Evolutionary conservation across 257 asterid species (phyloP).

Genomic region (Vinca minor): DNA sequence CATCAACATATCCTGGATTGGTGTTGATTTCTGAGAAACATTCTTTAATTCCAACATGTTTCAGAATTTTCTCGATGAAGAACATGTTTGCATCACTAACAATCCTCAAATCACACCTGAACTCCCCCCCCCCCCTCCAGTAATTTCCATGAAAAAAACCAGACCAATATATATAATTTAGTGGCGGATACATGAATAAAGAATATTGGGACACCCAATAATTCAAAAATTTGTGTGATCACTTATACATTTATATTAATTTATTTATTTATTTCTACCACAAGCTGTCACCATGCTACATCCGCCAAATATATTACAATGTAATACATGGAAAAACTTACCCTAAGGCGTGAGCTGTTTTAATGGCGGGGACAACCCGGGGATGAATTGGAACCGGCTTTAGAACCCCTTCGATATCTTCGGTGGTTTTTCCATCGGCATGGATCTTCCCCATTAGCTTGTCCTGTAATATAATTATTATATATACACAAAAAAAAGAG

Average conservation of each 20-base stretch:
- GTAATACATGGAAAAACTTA: no score
- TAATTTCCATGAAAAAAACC: no score
- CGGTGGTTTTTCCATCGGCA: constrained; percentile 27
- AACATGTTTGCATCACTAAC: constrained; percentile 81
- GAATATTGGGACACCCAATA: no score
- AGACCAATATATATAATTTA: no score
- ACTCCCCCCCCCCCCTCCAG: no score
- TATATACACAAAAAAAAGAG: neutral
- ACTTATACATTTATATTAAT: neutral
- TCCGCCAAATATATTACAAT: no score
- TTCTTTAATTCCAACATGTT: constrained; percentile 51
- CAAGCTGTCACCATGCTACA: no score
- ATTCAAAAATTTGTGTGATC: neutral
- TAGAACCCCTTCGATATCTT: constrained; percentile 34
- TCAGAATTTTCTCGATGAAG: constrained; percentile 63
- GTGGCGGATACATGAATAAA: no score
- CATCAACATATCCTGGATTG: constrained; percentile 57
- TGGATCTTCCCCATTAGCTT: constrained; percentile 37
- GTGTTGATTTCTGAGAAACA: constrained; percentile 65
- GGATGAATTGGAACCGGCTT: constrained; percentile 31
- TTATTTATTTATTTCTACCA: no score
- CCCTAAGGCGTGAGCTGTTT: constrained; percentile 40
- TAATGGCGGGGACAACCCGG: constrained; percentile 34
- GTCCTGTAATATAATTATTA: no score
- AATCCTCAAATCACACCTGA: constrained; percentile 71